Percentiles rank a stretch among this genome's conserved stretches.
Conservation (phyloP, 495 filamentous ascomycete genomes). For the Tricharina praecox region DNA sequence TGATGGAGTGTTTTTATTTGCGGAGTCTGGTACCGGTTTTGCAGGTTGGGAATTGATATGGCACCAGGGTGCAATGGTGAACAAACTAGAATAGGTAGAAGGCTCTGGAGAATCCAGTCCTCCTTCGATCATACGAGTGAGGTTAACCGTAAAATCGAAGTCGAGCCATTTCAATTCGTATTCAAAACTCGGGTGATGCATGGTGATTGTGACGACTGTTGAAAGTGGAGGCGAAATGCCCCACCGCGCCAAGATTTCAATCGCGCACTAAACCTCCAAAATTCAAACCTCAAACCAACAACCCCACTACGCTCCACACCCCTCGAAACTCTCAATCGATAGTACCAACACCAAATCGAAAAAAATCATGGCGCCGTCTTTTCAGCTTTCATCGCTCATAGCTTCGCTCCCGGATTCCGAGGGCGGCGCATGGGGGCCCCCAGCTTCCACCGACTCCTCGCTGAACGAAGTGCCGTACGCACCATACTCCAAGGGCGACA, state of each 20-base stretch:
- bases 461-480: slow-evolving; percentile 90
- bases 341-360: too few species aligned
- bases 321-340: background rate
- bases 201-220: slow-evolving; percentile 1
- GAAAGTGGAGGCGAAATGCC: background rate
- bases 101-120: too few species aligned
- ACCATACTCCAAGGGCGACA: slow-evolving; percentile 95
- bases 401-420: slow-evolving; percentile 37
- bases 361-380: slow-evolving; percentile 19
- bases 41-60: too few species aligned
- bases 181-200: too few species aligned
- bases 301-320: background rate
- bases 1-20: too few species aligned
- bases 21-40: too few species aligned
- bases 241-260: slow-evolving; percentile 6
- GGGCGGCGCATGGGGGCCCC: slow-evolving; percentile 71
- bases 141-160: too few species aligned
- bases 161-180: too few species aligned
- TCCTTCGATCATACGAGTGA: too few species aligned
- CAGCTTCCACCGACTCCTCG: slow-evolving; percentile 58
- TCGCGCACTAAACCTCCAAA: slow-evolving; percentile 1
- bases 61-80: too few species aligned
- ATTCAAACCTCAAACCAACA: slow-evolving; percentile 1
- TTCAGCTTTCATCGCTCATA: slow-evolving; percentile 31
- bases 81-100: too few species aligned